Percentiles rank a stretch among this genome's conserved stretches.
Conservation (phyloP, 2,329 filamentous ascomycete genomes). For the Aspergillus chevalieri region DNA sequence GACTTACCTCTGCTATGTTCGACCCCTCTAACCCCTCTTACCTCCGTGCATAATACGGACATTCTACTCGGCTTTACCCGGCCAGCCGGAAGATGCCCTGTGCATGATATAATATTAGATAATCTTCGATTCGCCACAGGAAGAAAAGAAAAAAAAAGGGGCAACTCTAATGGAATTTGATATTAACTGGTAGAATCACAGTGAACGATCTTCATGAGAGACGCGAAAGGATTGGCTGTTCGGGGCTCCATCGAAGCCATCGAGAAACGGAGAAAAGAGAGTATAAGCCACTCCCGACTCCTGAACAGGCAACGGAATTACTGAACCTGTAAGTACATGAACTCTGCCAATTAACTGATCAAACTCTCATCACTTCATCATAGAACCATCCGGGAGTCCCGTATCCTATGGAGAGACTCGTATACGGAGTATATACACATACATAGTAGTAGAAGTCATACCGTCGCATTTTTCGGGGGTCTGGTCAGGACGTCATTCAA, state of each 20-base stretch:
- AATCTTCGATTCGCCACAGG: not conserved
- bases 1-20: too few relatives aligned
- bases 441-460: slow-evolving; percentile 12
- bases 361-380: not conserved
- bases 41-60: too few relatives aligned
- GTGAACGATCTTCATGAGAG: too few relatives aligned
- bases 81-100: too few relatives aligned
- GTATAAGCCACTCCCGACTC: not conserved
- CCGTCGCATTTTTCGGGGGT: slow-evolving; percentile 12
- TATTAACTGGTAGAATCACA: too few relatives aligned
- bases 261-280: slow-evolving; percentile 7
- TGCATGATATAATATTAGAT: too few relatives aligned
- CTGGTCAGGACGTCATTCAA: not conserved
- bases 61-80: too few relatives aligned
- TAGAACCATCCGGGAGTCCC: not conserved
- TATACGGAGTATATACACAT: not conserved
- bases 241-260: slow-evolving; percentile 8
- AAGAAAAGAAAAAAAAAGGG: not conserved
- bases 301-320: slow-evolving; percentile 9
- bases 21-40: too few relatives aligned
- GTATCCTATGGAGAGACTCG: not conserved
- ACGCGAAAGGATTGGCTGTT: not conserved
- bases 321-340: not conserved
- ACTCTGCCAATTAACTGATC: not conserved
- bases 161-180: not conserved